Base-by-base conservation (phyloP, 345 rosid species). In the Populus simonii region DNA sequence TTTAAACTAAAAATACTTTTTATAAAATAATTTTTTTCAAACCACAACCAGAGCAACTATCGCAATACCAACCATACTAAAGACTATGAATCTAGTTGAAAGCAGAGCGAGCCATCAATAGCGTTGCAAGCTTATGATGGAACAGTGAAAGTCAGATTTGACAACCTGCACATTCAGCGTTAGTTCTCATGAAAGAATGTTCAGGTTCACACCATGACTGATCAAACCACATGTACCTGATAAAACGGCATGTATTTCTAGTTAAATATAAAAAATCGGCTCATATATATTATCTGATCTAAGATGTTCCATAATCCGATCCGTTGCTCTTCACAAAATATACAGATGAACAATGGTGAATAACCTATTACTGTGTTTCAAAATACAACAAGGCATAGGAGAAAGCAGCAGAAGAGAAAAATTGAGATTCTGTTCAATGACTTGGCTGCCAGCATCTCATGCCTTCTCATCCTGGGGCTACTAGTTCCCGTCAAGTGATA, bases 341-440 rank as follows among this genome's bases (percentile, higher is more conserved):
- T 74, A 59, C 74, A 55, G 41, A 22, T 27, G 53, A 63, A n/a
- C 62, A 66, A 10, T 35, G 71, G 33, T 8, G 20, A 62, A 45
- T 49, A 57, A 47, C 36, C 55, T 47, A 22, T 9, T 27, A 43
- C 33, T 2, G 22, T 39, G 8, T 43, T 36, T 91, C 88, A 96
- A 84, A 96, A 96, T 51, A 96, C 90, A n/a, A 96, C 35, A 17
- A 96, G 86, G 84, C 99, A 96, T 77, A 96, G 72, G 63, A 93
- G 84, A 78, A 91, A 83, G 82, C 91, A 93, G 71, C 98, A 96
- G 86, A 91, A 85, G 49, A 96, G 86, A 81, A 96, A 96, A 79
- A 93, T 75, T 45, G 92, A 91, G 68, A 96, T 82, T 88, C 97
- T 92, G 83, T 89, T 88, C 25, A 96, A 82, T 11, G 94, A 93